Evolutionary conservation across 306 rosid genomes (phyloP), one percentile per base, ranked within the genome.

Genomic region (Cotoneaster glaucophyllus): DNA sequence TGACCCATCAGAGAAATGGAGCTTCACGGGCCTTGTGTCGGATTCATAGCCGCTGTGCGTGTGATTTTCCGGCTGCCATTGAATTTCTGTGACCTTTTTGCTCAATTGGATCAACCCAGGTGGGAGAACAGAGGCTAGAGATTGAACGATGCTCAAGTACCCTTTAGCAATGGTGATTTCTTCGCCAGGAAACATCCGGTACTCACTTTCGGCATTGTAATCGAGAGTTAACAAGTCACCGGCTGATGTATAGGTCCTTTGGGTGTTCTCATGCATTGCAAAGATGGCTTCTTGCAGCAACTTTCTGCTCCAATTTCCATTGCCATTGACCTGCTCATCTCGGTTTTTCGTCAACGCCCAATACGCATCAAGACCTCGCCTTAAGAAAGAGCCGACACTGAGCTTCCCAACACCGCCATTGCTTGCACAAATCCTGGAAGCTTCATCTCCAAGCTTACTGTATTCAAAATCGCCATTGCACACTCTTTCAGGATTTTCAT

Each of bases 111-210:
- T 77, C 77, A 87, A 62, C 48, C 90, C 96, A 61, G 90, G 84
- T 34, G 98, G 98, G 37, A 93, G 67, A 68, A 83, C 91, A 82
- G 97, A 93, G 67, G 97, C 97, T 3, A 93, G 69, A 8, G 81
- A 64, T 45, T 93, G 83, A 78, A 93, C 89, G 50, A 93, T 75
- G 71, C 91, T 88, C 79, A 81, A 83, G 77, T 93, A 93, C 44
- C 98, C 98, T 82, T 84, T 89, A 39, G 97, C 96, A 76, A 93
- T 93, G 34, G 98, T 91, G 82, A 89, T 90, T 80, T 94, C 98
- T 25, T 94, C 91, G 58, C 92, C 99, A 1, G 97, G 91, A 64
- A 91, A 95, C 99, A 95, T 86, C 32, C 45, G 80, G 77, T 92
- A 95, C 78, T 95, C 99, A 26, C 97, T 90, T 29, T 95, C 99